Evolutionary conservation across 2,329 filamentous ascomycete species (phyloP).

Genomic region (Sporothrix protearum): DNA sequence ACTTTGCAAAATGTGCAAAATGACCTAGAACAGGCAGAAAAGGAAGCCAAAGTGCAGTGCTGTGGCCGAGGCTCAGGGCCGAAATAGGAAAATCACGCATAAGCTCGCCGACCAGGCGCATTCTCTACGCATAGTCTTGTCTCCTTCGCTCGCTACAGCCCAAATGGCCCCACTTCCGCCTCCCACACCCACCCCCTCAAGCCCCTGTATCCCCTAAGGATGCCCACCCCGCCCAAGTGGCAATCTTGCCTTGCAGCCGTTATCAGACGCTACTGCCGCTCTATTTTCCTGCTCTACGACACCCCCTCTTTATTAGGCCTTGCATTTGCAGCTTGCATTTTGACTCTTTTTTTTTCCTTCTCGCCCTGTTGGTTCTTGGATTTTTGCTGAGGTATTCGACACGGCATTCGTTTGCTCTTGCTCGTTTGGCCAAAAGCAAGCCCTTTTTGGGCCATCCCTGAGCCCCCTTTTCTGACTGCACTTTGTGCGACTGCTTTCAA

Average conservation of each 20-base stretch:
- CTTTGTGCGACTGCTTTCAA: not conserved
- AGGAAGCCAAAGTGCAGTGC: conserved; percentile 11
- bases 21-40: conserved; percentile 16
- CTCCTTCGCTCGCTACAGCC: not conserved
- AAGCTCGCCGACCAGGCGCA: not conserved
- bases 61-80: conserved; percentile 17
- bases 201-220: not conserved
- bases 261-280: conserved; percentile 18
- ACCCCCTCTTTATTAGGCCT: not conserved
- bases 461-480: not conserved
- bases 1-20: not conserved
- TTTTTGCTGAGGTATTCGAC: not conserved
- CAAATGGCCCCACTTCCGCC: not conserved
- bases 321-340: not conserved
- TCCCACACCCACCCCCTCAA: not conserved
- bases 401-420: not conserved
- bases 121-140: not conserved
- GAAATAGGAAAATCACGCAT: conserved; percentile 15
- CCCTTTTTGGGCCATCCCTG: not conserved
- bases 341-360: not conserved
- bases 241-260: conserved; percentile 19
- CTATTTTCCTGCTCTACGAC: not conserved
- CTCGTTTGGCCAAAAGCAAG: not conserved
- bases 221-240: not conserved
- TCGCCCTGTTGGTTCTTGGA: not conserved